These are phyloP conservation scores for Bipolaris bicolor DNA, from an alignment of 2,329 filamentous ascomycete species.

Conservation along the genomic window DNA sequence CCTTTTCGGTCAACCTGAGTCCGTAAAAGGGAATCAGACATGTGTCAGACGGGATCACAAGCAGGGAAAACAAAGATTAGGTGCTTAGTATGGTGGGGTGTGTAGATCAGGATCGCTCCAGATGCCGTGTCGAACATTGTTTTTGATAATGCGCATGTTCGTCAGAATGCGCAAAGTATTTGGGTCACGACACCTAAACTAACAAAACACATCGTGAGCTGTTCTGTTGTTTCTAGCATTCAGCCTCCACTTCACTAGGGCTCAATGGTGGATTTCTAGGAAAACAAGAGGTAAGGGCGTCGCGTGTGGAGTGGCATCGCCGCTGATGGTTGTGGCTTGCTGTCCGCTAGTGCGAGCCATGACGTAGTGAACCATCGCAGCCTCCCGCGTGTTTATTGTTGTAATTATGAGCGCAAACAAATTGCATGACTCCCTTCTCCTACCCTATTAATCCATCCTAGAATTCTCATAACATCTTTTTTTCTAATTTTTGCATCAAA, in stretches of 20 bases:
- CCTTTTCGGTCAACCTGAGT: not conserved
- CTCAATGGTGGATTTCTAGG: not conserved
- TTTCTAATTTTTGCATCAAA: constrained; percentile 12
- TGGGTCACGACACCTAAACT: not conserved
- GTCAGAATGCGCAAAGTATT: not conserved
- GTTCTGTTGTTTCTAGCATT: not conserved
- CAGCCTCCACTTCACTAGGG: not conserved
- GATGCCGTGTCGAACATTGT: not conserved
- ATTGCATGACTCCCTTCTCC: constrained; percentile 2
- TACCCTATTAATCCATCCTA: not conserved
- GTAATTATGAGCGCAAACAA: constrained; percentile 15
- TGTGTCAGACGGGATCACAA: constrained; percentile 9
- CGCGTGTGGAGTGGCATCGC: constrained; percentile 5
- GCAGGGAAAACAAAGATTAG: constrained; percentile 14
- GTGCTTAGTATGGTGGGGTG: constrained; percentile 7
- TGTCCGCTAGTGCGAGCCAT: constrained; percentile 21
- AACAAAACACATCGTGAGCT: not conserved
- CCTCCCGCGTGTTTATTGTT: constrained; percentile 10
- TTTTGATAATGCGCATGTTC: constrained; percentile 1
- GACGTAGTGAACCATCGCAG: constrained; percentile 23
- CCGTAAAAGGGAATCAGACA: constrained; percentile 1
- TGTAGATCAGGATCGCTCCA: constrained; percentile 14
- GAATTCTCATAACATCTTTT: not conserved
- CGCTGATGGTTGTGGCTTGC: constrained; percentile 18
- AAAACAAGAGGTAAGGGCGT: not conserved